phyloP scores from a whole-genome alignment of 371 early-diverging fungal genomes.

The Phascolomyces articulosus region DNA sequence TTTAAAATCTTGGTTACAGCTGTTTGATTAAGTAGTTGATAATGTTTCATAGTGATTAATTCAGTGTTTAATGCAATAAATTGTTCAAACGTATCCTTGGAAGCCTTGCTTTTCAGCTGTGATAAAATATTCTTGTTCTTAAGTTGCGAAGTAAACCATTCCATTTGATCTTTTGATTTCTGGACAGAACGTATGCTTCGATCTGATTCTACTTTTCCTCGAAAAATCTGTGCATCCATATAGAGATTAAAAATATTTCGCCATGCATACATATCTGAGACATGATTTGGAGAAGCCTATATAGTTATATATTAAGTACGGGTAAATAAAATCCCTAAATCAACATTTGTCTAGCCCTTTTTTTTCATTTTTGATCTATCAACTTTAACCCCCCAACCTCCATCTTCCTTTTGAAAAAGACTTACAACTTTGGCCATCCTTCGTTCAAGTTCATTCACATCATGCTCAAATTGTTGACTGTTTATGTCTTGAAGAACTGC shows the following conservation, averaged over 20 bases:
- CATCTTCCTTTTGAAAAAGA: neutral
- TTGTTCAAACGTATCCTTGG: constrained; percentile 54
- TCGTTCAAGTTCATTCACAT: constrained; percentile 47
- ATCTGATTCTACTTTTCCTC: constrained; percentile 51
- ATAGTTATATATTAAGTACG: no score
- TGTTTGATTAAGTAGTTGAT: constrained; percentile 75
- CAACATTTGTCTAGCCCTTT: no score
- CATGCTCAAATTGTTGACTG: constrained; percentile 42
- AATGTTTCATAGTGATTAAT: constrained; percentile 69
- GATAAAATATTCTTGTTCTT: constrained; percentile 36
- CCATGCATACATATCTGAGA: constrained; percentile 75
- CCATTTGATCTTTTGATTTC: constrained; percentile 58
- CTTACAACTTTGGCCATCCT: constrained; percentile 51
- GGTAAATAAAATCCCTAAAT: no score
- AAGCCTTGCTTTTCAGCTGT: constrained; percentile 40
- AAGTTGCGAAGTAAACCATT: constrained; percentile 62
- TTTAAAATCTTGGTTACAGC: constrained; percentile 84
- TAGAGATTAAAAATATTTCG: constrained; percentile 72
- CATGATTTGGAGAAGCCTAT: constrained; percentile 55
- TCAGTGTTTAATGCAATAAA: constrained; percentile 71
- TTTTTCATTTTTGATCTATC: no score
- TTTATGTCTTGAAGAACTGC: constrained; percentile 41
- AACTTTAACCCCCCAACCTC: no score
- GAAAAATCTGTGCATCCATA: constrained; percentile 71
- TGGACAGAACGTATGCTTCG: constrained; percentile 52